These are phyloP conservation scores for Micromonas pusilla DNA, from an alignment of 139 green algal genomes.

Conservation along the genomic window DNA sequence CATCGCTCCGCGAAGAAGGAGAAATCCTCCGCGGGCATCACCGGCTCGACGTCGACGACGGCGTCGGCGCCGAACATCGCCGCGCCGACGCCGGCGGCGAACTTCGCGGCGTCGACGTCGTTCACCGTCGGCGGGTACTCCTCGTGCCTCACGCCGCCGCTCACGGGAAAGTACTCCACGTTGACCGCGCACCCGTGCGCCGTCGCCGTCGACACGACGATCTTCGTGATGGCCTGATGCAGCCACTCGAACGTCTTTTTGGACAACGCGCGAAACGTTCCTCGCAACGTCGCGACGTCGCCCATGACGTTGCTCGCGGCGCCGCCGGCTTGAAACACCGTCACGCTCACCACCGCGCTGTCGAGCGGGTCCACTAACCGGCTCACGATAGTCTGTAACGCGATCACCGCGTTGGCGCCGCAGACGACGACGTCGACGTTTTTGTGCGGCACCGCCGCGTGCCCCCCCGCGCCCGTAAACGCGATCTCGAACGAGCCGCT, in stretches of 20 bases:
- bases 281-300: conserved; percentile 51
- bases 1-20: conserved; percentile 17
- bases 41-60: not conserved
- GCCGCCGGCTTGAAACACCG: conserved; percentile 50
- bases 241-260: not conserved
- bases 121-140: conserved; percentile 73
- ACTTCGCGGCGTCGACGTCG: conserved; percentile 37
- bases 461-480: conserved; percentile 54
- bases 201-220: conserved; percentile 28
- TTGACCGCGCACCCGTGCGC: conserved; percentile 56
- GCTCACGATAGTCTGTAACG: conserved; percentile 75
- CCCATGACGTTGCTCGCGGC: conserved; percentile 82
- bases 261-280: conserved; percentile 60
- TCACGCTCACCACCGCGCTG: conserved; percentile 68
- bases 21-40: conserved; percentile 28
- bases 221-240: not conserved
- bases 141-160: not conserved
- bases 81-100: not conserved
- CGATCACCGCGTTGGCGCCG: conserved; percentile 52
- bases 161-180: conserved; percentile 51
- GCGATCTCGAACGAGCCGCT: conserved; percentile 52
- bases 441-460: conserved; percentile 81
- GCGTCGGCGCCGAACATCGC: not conserved
- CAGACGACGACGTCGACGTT: conserved; percentile 72
- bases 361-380: conserved; percentile 73